Evolutionary conservation across 495 filamentous ascomycete species (phyloP).

Genomic region (Hyaloscypha variabilis): DNA sequence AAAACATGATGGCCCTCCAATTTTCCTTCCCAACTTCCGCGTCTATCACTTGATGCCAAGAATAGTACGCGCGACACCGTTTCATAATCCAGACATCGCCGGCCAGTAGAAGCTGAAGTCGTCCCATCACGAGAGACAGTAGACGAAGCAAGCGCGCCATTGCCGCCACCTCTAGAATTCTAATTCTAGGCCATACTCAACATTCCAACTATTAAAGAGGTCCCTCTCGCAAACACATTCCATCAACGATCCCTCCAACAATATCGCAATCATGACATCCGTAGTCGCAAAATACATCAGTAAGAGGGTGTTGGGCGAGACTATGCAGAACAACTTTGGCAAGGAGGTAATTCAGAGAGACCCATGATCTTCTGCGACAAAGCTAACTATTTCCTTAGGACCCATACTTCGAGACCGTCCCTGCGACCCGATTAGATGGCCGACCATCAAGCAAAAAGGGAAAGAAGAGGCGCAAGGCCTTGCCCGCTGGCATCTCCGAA

Average conservation of each 20-base stretch:
- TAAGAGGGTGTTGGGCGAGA: conserved; percentile 69
- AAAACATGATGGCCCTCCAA: neutral
- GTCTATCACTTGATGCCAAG: conserved; percentile 1
- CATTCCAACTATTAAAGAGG: conserved; percentile 15
- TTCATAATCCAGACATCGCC: conserved; percentile 4
- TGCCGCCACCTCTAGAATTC: conserved; percentile 7
- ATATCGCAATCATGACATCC: conserved; percentile 49
- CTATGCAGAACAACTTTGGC: conserved; percentile 67
- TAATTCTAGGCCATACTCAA: neutral
- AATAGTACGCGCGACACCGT: conserved; percentile 10
- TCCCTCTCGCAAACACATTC: neutral
- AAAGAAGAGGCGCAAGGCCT: conserved; percentile 69
- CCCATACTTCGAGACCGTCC: conserved; percentile 75
- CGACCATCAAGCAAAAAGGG: conserved; percentile 49
- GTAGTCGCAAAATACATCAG: conserved; percentile 57
- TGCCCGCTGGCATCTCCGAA: conserved; percentile 71
- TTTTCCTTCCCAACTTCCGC: neutral
- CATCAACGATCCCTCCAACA: conserved; percentile 5
- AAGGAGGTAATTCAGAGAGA: conserved; percentile 53
- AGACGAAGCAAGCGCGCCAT: neutral
- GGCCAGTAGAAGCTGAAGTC: conserved; percentile 17
- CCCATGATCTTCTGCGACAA: neutral
- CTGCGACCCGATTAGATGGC: conserved; percentile 66
- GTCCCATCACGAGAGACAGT: conserved; percentile 3
- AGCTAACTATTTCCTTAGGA: conserved; percentile 47